phyloP scores from a whole-genome alignment of 2,329 filamentous ascomycete genomes.

The Thelonectria blattea region DNA sequence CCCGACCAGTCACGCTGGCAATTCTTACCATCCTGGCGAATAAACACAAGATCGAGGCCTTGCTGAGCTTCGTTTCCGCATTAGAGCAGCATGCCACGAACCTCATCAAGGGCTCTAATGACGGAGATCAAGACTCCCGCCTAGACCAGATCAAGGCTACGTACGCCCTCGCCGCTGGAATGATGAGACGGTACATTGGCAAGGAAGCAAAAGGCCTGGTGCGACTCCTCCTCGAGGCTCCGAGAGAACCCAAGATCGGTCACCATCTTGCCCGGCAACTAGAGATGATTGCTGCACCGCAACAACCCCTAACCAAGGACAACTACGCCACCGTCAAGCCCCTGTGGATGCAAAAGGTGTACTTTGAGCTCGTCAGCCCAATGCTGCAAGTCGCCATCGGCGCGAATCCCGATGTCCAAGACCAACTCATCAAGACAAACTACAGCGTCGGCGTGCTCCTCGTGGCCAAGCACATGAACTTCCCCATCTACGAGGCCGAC shows the following conservation, averaged over 20 bases:
- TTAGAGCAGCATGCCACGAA: constrained; percentile 36
- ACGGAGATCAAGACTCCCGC: constrained; percentile 14
- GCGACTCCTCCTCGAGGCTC: constrained; percentile 45
- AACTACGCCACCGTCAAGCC: constrained; percentile 52
- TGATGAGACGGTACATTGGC: constrained; percentile 47
- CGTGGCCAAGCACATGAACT: constrained; percentile 56
- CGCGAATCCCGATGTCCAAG: constrained; percentile 38
- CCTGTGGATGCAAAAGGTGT: constrained; percentile 57
- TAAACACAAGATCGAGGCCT: constrained; percentile 49
- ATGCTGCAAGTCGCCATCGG: constrained; percentile 50
- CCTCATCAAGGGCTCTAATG: constrained; percentile 26
- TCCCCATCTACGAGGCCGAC: constrained; percentile 59
- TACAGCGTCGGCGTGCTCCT: constrained; percentile 56
- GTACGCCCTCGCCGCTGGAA: constrained; percentile 46
- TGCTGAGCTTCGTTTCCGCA: constrained; percentile 34
- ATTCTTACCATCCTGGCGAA: constrained; percentile 53
- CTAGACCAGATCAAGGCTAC: constrained; percentile 41
- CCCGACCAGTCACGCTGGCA: constrained; percentile 40
- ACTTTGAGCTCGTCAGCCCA: constrained; percentile 53
- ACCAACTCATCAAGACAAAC: constrained; percentile 43
- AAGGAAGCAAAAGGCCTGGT: constrained; percentile 43
- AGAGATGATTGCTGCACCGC: constrained; percentile 50
- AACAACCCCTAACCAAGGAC: constrained; percentile 47
- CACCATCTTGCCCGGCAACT: constrained; percentile 50
- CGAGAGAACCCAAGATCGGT: constrained; percentile 43